A percentile compares a stretch with the other conserved stretches of the same genome.
phyloP scores from a whole-genome alignment of 2,329 filamentous ascomycete genomes.

The Fusarium nematophilum region DNA sequence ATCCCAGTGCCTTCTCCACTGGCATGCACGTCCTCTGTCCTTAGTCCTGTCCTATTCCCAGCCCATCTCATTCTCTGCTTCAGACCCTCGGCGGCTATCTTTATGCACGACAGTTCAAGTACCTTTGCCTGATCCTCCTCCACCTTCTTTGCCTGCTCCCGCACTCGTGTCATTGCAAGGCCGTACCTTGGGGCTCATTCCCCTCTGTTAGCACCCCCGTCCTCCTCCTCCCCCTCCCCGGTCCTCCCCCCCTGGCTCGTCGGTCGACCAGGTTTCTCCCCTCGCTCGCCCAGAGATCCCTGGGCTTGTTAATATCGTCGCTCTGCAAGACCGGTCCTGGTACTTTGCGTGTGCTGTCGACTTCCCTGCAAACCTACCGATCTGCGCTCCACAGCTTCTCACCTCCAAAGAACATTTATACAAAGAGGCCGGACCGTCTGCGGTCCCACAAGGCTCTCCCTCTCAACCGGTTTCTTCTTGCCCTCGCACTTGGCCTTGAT shows the following conservation, averaged over 20 bases:
- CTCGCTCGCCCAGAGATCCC: slow-evolving; percentile 31
- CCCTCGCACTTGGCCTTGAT: slow-evolving; percentile 28
- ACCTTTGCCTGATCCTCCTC: slow-evolving; percentile 27
- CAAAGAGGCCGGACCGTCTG: slow-evolving; percentile 42
- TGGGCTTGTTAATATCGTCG: slow-evolving; percentile 38
- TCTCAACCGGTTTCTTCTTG: slow-evolving; percentile 33
- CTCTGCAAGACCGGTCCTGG: slow-evolving; percentile 28
- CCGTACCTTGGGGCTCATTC: slow-evolving; percentile 35
- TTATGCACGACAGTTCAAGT: slow-evolving; percentile 46
- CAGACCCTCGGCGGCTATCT: slow-evolving; percentile 45
- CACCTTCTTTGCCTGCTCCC: slow-evolving; percentile 17
- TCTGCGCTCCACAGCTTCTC: slow-evolving; percentile 44
- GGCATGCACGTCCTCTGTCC: slow-evolving; percentile 32
- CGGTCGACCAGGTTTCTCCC: slow-evolving; percentile 24
- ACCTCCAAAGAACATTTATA: slow-evolving; percentile 44
- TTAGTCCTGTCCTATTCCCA: slow-evolving; percentile 34
- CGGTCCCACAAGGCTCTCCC: slow-evolving; percentile 43
- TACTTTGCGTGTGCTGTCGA: slow-evolving; percentile 30
- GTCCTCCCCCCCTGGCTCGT: slow-evolving; percentile 27
- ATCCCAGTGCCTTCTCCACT: slow-evolving; percentile 38
- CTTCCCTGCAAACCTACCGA: slow-evolving; percentile 33
- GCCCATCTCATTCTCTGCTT: slow-evolving; percentile 31
- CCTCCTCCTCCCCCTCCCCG: slow-evolving; percentile 6
- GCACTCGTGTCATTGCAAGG: slow-evolving; percentile 29
- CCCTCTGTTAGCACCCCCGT: slow-evolving; percentile 29